Conservation (phyloP, 148 eudicot genomes). For the Persicaria maculosa region DNA sequence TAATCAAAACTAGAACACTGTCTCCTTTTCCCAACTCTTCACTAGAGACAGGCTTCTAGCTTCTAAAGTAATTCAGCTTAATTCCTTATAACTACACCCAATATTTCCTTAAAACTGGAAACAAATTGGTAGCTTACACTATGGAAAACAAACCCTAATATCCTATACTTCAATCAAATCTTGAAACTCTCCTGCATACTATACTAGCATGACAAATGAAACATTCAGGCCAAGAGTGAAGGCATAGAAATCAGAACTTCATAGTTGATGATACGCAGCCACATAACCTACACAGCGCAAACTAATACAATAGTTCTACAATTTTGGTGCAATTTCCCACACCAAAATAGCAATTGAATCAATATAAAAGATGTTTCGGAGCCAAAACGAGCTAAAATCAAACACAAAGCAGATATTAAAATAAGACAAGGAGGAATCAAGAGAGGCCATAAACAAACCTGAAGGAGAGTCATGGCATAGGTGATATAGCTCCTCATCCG, state of each 20-base stretch:
- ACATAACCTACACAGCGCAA: background rate
- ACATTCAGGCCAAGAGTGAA: background rate
- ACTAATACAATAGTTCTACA: background rate
- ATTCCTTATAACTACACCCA: too few relatives aligned
- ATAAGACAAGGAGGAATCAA: background rate
- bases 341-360: background rate
- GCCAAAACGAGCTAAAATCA: too few relatives aligned
- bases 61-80: too few relatives aligned
- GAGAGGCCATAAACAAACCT: conserved; percentile 29
- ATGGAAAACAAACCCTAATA: too few relatives aligned
- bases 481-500: conserved; percentile 92
- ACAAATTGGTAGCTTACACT: too few relatives aligned
- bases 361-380: background rate
- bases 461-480: conserved; percentile 83
- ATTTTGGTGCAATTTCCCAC: background rate
- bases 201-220: too few relatives aligned
- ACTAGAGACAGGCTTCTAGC: too few relatives aligned
- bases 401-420: background rate
- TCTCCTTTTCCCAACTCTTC: too few relatives aligned
- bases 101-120: too few relatives aligned
- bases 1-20: too few relatives aligned
- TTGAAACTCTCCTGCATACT: too few relatives aligned
- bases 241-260: background rate
- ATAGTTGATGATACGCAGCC: background rate
- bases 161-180: background rate